Evolutionary conservation across 441 rosid species (phyloP).

Genomic region (Hypseocharis bilobata): DNA sequence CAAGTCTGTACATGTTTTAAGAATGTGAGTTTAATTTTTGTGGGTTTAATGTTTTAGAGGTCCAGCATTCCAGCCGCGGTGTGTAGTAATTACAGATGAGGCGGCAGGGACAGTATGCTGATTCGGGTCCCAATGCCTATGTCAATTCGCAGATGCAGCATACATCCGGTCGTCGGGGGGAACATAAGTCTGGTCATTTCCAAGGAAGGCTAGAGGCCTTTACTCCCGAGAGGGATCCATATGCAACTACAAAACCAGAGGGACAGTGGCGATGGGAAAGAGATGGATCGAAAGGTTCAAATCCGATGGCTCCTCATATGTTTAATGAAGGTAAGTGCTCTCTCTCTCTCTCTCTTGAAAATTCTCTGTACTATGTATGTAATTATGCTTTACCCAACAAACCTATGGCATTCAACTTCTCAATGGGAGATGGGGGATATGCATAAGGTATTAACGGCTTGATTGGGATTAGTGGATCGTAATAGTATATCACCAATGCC

Average conservation of each 20-base stretch:
- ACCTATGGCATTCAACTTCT: too few species aligned
- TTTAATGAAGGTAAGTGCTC: conserved; percentile 47
- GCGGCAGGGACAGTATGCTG: conserved; percentile 53
- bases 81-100: conserved; percentile 37
- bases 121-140: conserved; percentile 47
- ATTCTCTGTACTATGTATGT: not conserved
- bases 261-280: conserved; percentile 72
- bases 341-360: conserved; percentile 3
- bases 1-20: not conserved
- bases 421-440: not conserved
- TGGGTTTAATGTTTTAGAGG: conserved; percentile 14
- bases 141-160: conserved; percentile 54
- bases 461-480: not conserved
- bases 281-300: conserved; percentile 51
- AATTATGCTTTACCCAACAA: too few species aligned
- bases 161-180: conserved; percentile 40
- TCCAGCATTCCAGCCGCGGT: conserved; percentile 7
- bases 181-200: conserved; percentile 39
- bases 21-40: not conserved
- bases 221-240: conserved; percentile 74
- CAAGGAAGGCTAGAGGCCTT: conserved; percentile 81
- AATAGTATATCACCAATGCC: not conserved
- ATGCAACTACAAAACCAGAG: conserved; percentile 38
- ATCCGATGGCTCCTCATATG: conserved; percentile 37
- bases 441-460: not conserved